Evolutionary conservation across 441 rosid genomes (phyloP).

Genomic region (Eutrema salsugineum): DNA sequence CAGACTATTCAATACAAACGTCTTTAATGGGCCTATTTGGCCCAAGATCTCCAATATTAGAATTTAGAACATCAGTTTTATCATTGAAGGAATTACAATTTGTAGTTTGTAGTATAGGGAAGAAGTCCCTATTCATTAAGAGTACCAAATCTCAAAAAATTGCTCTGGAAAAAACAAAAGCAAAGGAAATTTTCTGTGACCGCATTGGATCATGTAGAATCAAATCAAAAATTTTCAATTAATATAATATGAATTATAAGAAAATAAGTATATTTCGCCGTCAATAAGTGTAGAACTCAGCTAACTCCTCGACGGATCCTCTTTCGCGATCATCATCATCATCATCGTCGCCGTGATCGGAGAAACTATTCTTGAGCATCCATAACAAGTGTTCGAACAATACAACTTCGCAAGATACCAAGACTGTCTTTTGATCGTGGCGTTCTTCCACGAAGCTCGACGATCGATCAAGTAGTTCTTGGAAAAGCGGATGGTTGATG

Average conservation of each 20-base stretch:
- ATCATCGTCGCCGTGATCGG: neutral
- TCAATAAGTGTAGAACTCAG: constrained; percentile 68
- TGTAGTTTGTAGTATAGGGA: neutral
- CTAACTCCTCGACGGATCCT: constrained; percentile 26
- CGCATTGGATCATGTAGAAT: neutral
- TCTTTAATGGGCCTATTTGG: constrained; percentile 9
- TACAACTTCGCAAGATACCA: constrained; percentile 76
- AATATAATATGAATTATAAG: neutral
- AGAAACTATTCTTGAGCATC: constrained; percentile 56
- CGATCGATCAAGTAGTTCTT: constrained; percentile 60
- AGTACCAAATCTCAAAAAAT: neutral
- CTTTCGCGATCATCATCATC: neutral
- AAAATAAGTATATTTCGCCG: neutral
- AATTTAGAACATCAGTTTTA: neutral
- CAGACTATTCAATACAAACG: neutral
- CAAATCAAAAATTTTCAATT: neutral
- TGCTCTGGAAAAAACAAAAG: neutral
- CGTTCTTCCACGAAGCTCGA: constrained; percentile 18
- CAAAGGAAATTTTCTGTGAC: neutral
- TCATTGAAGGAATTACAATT: neutral
- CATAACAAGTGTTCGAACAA: constrained; percentile 89
- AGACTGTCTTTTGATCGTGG: constrained; percentile 28
- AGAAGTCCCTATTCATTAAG: neutral
- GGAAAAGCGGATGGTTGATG: constrained; percentile 75
- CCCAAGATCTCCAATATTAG: neutral